These are phyloP conservation scores for Arthrobotrys iridis DNA, from an alignment of 2,329 filamentous ascomycete species.

Conservation along the genomic window DNA sequence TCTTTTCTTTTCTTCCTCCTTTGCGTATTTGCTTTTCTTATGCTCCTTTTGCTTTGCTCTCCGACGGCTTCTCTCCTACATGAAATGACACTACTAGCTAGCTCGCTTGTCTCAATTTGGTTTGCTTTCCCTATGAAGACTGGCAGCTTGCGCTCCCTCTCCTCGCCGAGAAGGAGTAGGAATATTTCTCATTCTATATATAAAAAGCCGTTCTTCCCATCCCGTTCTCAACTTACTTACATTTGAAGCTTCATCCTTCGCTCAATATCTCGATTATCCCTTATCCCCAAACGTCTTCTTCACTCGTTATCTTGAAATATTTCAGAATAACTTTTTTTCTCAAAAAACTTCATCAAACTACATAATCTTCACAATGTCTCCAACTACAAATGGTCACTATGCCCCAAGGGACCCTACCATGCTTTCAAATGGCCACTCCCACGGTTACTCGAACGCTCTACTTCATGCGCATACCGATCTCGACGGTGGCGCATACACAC, in stretches of 20 bases:
- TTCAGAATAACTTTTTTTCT: slow-evolving; percentile 3
- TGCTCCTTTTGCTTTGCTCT: slow-evolving; percentile 57
- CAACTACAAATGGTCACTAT: slow-evolving; percentile 52
- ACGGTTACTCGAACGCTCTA: slow-evolving; percentile 41
- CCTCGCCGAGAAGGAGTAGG: slow-evolving; percentile 14
- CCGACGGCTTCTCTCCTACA: slow-evolving; percentile 58
- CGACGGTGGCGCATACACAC: slow-evolving; percentile 59
- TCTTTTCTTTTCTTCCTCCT: slow-evolving; percentile 46
- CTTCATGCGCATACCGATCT: slow-evolving; percentile 45
- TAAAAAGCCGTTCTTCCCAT: slow-evolving; percentile 50
- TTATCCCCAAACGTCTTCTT: slow-evolving; percentile 3
- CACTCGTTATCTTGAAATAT: slow-evolving; percentile 5
- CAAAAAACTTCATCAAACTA: slow-evolving; percentile 10
- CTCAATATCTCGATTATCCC: slow-evolving; percentile 27
- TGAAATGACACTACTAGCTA: slow-evolving; percentile 52
- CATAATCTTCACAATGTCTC: slow-evolving; percentile 37
- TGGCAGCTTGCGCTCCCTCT: slow-evolving; percentile 29
- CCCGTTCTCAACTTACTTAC: slow-evolving; percentile 14
- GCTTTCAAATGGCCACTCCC: slow-evolving; percentile 39
- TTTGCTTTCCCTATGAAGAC: slow-evolving; percentile 47
- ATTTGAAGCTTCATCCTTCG: slow-evolving; percentile 39
- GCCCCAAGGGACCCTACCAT: slow-evolving; percentile 37
- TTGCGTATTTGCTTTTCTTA: slow-evolving; percentile 52
- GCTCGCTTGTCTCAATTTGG: slow-evolving; percentile 41
- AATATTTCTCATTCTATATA: slow-evolving; percentile 47